Base-by-base conservation (phyloP, 1,139 yeast genomes). In the Magnusiomyces fungicola region DNA sequence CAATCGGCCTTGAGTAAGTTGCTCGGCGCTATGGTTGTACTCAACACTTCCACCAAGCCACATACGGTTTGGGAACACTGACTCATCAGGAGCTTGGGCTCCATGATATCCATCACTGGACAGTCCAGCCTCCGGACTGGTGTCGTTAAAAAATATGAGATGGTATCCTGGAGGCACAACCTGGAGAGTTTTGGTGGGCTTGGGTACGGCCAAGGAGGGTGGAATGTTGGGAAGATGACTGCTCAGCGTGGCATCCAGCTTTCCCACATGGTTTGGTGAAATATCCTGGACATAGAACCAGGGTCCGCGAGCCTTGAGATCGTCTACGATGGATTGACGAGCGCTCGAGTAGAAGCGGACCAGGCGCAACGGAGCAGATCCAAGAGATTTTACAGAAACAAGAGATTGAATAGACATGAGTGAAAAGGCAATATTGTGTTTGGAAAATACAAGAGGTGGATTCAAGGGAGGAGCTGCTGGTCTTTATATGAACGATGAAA, bases 101-200 rank as follows among this genome's bases (percentile, higher is more conserved):
- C 81, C 73, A 57, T 86, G 95, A 65, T 87, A 90, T 0, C 97
- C 97, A 64, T 90, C 97, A 1, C 60, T 45, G 0, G 84, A 81
- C 24, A 87, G 61, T 2, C 64, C 64, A 0, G 56, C 48, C 56
- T 80, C 88, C 24, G 67, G 62, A 40, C 76, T 79, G 34, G 73
- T 67, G 3, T 83, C 80, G 54, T 78, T 78, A 64, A 80, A 80
- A 63, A 75, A 87, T 2, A 83, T 65, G 51, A 88, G 73, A 55
- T 85, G 89, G 55, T 78, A 80, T 0, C 95, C 95, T 12, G 63
- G 61, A 9, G 76, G 75, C 2, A 74, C 49, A n/a, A n/a, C 0
- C 49, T 32, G 2, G 55, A 53, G 0, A 69, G 63, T 10, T 40
- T 34, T 14, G 34, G 16, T 14, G 24, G 21, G 19, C n/a, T 19